phyloP scores from a whole-genome alignment of 345 rosid genomes.

The Euclidium syriacum region DNA sequence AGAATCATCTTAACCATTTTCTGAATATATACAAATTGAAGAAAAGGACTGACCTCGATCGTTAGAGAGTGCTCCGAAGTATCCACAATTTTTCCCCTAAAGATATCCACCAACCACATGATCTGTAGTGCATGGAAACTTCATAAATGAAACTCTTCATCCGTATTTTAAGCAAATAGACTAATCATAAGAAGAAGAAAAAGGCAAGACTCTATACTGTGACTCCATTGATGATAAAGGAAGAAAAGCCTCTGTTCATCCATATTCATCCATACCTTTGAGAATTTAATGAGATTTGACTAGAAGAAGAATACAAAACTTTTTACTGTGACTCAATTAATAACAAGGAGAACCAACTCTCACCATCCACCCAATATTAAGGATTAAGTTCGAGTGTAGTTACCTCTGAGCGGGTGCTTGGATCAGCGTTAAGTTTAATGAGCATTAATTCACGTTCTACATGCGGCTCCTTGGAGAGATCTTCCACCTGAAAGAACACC shows the following conservation, averaged over 20 bases:
- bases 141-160: not conserved
- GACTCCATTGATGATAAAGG: not conserved
- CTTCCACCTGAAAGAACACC: constrained; percentile 61
- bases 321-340: not conserved
- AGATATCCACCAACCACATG: constrained; percentile 89
- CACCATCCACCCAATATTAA: constrained; percentile 4
- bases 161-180: not conserved
- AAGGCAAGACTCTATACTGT: not conserved
- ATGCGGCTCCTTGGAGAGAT: constrained; percentile 82
- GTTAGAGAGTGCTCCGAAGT: constrained; percentile 63
- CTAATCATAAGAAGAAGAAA: not conserved
- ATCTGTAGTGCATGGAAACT: constrained; percentile 49
- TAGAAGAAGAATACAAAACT: not conserved
- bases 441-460: constrained; percentile 95
- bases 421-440: constrained; percentile 62
- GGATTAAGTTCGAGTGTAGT: not conserved
- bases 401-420: constrained; percentile 69
- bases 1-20: constrained; percentile 13
- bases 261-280: not conserved
- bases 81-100: constrained; percentile 92
- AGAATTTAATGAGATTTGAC: not conserved
- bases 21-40: not conserved
- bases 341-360: not conserved
- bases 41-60: constrained; percentile 56
- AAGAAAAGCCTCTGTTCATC: not conserved